A percentile compares a stretch with the other conserved stretches of the same genome.
Conservation (phyloP, 441 rosid species). For the Pelargonium citronellum region DNA sequence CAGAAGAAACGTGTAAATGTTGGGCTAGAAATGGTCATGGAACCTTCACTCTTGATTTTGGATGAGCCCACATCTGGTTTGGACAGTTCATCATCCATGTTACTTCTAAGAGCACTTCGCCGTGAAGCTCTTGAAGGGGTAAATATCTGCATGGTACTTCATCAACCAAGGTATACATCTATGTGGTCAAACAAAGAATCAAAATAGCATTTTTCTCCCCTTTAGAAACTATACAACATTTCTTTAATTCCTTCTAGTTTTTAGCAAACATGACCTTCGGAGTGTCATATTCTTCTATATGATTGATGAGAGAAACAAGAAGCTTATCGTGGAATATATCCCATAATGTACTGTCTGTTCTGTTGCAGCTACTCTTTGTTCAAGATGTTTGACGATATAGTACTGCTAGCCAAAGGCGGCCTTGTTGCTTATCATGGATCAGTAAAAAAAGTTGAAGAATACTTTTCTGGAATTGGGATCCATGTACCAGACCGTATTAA, state of each 20-base stretch:
- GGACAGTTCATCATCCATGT: constrained; percentile 89
- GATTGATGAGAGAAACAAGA: too few species aligned
- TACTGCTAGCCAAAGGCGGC: constrained; percentile 93
- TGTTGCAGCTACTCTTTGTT: constrained; percentile 70
- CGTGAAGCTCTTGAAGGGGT: constrained; percentile 99
- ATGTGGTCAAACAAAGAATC: too few species aligned
- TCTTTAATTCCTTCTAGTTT: background rate
- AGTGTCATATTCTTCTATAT: too few species aligned
- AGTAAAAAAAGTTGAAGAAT: constrained; percentile 81
- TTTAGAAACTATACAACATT: background rate
- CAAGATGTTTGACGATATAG: constrained; percentile 87
- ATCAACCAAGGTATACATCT: constrained; percentile 69
- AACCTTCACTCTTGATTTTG: constrained; percentile 88
- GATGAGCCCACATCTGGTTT: constrained; percentile 97
- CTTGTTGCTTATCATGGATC: constrained; percentile 79
- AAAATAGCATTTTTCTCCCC: too few species aligned
- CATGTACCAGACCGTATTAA: constrained; percentile 76
- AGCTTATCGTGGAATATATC: too few species aligned
- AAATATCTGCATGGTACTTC: constrained; percentile 87
- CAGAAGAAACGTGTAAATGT: constrained; percentile 95
- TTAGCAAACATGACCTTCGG: too few species aligned
- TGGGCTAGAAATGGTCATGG: constrained; percentile 99
- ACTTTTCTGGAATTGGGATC: constrained; percentile 72
- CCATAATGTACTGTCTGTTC: background rate
- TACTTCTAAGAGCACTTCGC: constrained; percentile 83